Evolutionary conservation across 2,329 filamentous ascomycete genomes (phyloP).

Genomic region (Scopulariopsis brevicaulis): DNA sequence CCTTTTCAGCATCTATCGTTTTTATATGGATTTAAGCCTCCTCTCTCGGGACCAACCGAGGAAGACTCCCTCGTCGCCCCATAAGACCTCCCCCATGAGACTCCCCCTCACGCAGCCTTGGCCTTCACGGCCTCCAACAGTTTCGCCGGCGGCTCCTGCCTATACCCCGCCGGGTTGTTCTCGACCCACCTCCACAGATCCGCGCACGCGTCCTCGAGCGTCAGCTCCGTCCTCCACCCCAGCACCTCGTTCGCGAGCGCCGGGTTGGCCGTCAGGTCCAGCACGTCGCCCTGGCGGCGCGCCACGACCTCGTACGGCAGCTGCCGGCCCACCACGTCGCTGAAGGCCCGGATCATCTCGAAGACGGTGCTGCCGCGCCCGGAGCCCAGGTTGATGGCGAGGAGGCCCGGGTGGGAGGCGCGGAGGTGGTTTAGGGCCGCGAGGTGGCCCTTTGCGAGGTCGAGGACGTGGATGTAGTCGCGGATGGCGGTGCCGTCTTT

Average conservation of each 20-base stretch:
- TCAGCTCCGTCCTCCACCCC: conserved; percentile 81
- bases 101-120: background rate
- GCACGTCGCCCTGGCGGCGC: conserved; percentile 77
- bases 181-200: conserved; percentile 95
- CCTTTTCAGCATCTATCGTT: too few species aligned
- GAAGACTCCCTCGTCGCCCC: background rate
- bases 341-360: conserved; percentile 95
- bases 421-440: conserved; percentile 85
- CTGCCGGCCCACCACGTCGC: conserved; percentile 70
- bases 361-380: conserved; percentile 92
- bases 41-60: too few species aligned
- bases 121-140: conserved; percentile 55
- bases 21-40: too few species aligned
- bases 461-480: conserved; percentile 96
- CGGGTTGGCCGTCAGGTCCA: conserved; percentile 90
- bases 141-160: conserved; percentile 77
- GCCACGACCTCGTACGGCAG: conserved; percentile 78
- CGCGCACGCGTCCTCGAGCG: conserved; percentile 83
- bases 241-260: conserved; percentile 79
- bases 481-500: conserved; percentile 89
- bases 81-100: background rate
- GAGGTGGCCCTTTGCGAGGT: conserved; percentile 77
- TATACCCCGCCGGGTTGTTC: conserved; percentile 94
- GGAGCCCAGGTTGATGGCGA: conserved; percentile 93
- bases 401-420: conserved; percentile 73